Evolutionary conservation across 169 alveolate species (phyloP).

Genomic region (Plasmodium gallinaceum): DNA sequence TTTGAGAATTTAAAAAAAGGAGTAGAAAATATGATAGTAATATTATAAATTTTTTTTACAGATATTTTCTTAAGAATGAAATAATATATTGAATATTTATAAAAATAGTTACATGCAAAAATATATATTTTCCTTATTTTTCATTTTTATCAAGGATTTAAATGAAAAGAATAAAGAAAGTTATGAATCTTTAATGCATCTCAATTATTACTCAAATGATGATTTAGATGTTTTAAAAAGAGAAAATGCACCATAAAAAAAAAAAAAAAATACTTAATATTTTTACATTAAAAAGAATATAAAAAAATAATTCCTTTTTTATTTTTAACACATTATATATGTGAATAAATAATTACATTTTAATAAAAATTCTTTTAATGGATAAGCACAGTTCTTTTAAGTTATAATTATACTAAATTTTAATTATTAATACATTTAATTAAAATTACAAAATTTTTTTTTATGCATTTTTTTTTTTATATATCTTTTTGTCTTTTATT

Average conservation of each 20-base stretch:
- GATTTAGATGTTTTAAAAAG: slow-evolving; percentile 71
- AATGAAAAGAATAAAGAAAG: slow-evolving; percentile 43
- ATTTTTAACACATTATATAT: too few relatives aligned
- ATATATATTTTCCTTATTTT: background rate
- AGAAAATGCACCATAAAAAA: slow-evolving; percentile 15
- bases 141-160: slow-evolving; percentile 13
- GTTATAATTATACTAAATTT: too few relatives aligned
- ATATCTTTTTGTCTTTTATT: too few relatives aligned
- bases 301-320: too few relatives aligned
- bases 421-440: too few relatives aligned
- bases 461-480: too few relatives aligned
- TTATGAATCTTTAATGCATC: slow-evolving; percentile 65
- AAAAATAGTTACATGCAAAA: background rate
- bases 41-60: background rate
- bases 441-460: too few relatives aligned
- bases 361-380: too few relatives aligned
- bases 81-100: background rate
- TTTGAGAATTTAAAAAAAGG: slow-evolving; percentile 49
- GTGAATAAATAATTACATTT: too few relatives aligned
- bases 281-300: too few relatives aligned
- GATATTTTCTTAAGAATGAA: background rate
- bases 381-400: too few relatives aligned
- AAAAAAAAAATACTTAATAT: background rate
- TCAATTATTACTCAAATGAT: slow-evolving; percentile 54
- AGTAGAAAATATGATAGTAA: slow-evolving; percentile 46